Percentiles rank a stretch among this genome's conserved stretches.
Evolutionary conservation across 2,329 filamentous ascomycete species (phyloP).

Genomic region (Mycosphaerella sp.): DNA sequence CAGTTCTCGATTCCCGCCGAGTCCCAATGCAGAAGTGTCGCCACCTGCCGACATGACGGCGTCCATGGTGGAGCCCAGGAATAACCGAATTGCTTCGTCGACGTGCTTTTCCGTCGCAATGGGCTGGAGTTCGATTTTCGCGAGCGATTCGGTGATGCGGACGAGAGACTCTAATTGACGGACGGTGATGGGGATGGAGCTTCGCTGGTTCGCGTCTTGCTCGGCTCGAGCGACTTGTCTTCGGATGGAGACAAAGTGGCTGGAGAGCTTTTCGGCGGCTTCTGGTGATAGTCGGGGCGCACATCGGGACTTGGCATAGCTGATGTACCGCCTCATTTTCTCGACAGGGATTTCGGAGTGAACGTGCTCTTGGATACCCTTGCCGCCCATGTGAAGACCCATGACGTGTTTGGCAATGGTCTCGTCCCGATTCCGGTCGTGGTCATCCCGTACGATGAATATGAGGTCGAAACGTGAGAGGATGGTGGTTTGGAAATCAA

Average conservation of each 20-base stretch:
- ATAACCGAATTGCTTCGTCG: conserved; percentile 93
- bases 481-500: conserved; percentile 98
- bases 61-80: conserved; percentile 96
- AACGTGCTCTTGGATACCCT: conserved; percentile 75
- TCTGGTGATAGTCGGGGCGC: conserved; percentile 84
- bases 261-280: conserved; percentile 91
- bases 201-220: conserved; percentile 79
- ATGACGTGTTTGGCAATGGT: conserved; percentile 95
- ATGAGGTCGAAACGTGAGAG: conserved; percentile 99
- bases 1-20: conserved; percentile 71
- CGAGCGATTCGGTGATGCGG: conserved; percentile 91
- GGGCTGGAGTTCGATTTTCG: conserved; percentile 79
- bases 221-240: conserved; percentile 90
- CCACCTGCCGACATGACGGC: conserved; percentile 54
- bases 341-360: conserved; percentile 90
- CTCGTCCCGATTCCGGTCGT: conserved; percentile 83
- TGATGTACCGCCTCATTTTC: conserved; percentile 96
- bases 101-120: conserved; percentile 87
- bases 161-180: conserved; percentile 96
- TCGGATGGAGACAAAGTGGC: conserved; percentile 93
- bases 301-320: conserved; percentile 94
- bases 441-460: conserved; percentile 95
- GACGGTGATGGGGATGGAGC: conserved; percentile 93
- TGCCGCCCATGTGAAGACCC: conserved; percentile 89
- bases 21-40: conserved; percentile 69